Percentiles rank a stretch among this genome's conserved stretches.
Conservation (phyloP, 2,329 filamentous ascomycete genomes). For the Ophiocordyceps camponoti-rufipedis region DNA sequence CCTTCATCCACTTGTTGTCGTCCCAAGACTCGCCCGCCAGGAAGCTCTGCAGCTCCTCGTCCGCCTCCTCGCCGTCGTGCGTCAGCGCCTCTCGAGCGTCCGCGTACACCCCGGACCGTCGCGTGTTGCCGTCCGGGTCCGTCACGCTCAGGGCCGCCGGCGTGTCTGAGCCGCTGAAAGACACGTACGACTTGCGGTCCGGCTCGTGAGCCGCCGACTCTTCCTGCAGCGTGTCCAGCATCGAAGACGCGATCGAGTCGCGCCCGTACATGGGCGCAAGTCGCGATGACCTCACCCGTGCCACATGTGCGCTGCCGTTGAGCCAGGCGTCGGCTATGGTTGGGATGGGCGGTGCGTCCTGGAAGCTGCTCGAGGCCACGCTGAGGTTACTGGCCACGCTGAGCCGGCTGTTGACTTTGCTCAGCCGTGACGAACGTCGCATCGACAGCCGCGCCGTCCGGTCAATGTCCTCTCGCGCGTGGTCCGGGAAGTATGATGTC, state of each 20-base stretch:
- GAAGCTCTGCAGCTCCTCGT: constrained; percentile 80
- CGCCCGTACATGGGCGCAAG: constrained; percentile 35
- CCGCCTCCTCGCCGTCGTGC: constrained; percentile 80
- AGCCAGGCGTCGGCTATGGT: constrained; percentile 93
- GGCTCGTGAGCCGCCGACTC: constrained; percentile 75
- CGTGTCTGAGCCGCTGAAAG: constrained; percentile 56
- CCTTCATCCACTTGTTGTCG: constrained; percentile 98
- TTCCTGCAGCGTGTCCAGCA: constrained; percentile 79
- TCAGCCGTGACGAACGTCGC: constrained; percentile 74
- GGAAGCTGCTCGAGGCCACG: constrained; percentile 66
- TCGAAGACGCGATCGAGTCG: constrained; percentile 76
- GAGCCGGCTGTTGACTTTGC: constrained; percentile 79
- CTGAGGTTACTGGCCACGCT: constrained; percentile 90
- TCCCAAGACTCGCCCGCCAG: constrained; percentile 87
- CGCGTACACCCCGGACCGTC: constrained; percentile 67
- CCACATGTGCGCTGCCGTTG: constrained; percentile 23
- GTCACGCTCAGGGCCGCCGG: constrained; percentile 52
- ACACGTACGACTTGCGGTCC: constrained; percentile 92
- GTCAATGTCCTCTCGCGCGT: constrained; percentile 86
- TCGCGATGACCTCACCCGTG: constrained; percentile 24
- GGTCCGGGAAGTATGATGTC: constrained; percentile 92
- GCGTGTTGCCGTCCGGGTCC: constrained; percentile 55
- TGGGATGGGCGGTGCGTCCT: constrained; percentile 85
- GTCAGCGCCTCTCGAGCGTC: constrained; percentile 67
- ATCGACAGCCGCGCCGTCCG: constrained; percentile 87